These are phyloP conservation scores for Samsoniella hepiali DNA, from an alignment of 2,329 filamentous ascomycete species.

Conservation along the genomic window DNA sequence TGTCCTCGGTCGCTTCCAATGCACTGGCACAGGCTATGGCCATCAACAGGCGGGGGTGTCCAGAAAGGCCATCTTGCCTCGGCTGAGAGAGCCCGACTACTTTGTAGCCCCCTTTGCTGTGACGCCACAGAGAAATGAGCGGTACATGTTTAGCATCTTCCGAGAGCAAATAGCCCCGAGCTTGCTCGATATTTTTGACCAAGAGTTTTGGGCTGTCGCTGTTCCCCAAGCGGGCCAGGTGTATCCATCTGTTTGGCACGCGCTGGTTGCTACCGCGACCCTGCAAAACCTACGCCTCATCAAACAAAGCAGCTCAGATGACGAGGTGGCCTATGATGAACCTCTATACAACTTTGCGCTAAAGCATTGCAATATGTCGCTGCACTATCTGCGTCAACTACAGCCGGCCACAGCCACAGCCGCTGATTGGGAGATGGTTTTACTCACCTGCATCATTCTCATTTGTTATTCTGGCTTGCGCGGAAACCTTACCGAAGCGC, in stretches of 20 bases:
- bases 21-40: not conserved
- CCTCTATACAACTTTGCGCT: not conserved
- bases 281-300: not conserved
- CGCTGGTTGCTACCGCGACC: not conserved
- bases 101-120: not conserved
- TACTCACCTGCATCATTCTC: not conserved
- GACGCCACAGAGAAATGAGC: not conserved
- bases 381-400: not conserved
- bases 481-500: not conserved
- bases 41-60: not conserved
- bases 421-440: not conserved
- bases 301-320: too few relatives aligned
- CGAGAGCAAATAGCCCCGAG: not conserved
- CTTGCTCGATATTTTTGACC: not conserved
- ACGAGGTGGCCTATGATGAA: too few relatives aligned
- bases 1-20: not conserved
- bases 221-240: not conserved
- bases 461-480: not conserved
- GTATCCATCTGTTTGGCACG: not conserved
- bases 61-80: not conserved
- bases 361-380: not conserved
- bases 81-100: too few relatives aligned
- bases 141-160: not conserved
- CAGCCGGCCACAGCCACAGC: not conserved
- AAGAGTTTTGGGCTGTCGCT: not conserved